Evolutionary conservation across 2,329 filamentous ascomycete genomes (phyloP).

Genomic region (Elsinoe batatas): DNA sequence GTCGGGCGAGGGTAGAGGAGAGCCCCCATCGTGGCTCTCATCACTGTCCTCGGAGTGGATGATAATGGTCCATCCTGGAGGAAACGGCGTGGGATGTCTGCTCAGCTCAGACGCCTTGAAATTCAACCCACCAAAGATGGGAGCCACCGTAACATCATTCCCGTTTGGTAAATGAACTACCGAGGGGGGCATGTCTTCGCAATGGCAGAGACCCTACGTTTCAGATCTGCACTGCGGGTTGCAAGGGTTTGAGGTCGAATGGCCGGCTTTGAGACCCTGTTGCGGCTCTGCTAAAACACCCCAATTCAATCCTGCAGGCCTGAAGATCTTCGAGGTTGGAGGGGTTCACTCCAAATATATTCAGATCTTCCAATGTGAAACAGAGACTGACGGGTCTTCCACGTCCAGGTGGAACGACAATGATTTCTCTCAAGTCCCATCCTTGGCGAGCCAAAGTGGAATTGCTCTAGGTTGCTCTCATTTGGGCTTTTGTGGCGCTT

Average conservation of each 20-base stretch:
- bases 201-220: not conserved
- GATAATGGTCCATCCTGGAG: slow-evolving; percentile 82
- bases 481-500: not conserved
- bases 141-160: slow-evolving; percentile 67
- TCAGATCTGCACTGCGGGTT: not conserved
- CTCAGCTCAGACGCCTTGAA: slow-evolving; percentile 77
- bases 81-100: slow-evolving; percentile 59
- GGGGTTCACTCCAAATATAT: not conserved
- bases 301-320: not conserved
- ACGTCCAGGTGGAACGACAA: not conserved
- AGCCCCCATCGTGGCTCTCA: slow-evolving; percentile 23
- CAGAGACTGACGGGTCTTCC: not conserved
- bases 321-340: not conserved
- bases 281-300: slow-evolving; percentile 1
- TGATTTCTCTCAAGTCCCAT: not conserved
- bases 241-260: not conserved
- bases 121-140: slow-evolving; percentile 82
- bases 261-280: not conserved
- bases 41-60: slow-evolving; percentile 58
- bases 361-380: not conserved
- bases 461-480: slow-evolving; percentile 6
- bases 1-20: slow-evolving; percentile 23
- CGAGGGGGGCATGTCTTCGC: slow-evolving; percentile 31
- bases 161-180: slow-evolving; percentile 74
- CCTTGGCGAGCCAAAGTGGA: slow-evolving; percentile 6